Conservation (phyloP, 805 yeast species). For the Spencermartinsiella europaea region DNA sequence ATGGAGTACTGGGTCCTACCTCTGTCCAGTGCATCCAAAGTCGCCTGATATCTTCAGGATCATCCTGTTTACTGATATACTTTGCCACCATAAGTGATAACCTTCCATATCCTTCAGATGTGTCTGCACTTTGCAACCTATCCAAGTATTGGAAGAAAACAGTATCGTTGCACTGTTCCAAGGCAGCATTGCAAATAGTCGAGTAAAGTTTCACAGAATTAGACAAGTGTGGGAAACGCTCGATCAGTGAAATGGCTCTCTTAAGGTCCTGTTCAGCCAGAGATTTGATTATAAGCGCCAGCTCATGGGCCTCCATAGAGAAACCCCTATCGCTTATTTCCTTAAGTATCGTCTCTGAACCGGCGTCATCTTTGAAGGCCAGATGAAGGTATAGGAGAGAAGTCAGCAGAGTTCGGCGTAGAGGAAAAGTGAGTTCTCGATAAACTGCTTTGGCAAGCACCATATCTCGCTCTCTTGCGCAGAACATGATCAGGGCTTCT, state of each 20-base stretch:
- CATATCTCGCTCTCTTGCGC: conserved; percentile 16
- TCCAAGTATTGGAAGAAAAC: neutral
- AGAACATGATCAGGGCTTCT: conserved; percentile 20
- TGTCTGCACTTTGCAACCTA: neutral
- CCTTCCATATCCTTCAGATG: neutral
- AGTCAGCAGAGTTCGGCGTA: conserved; percentile 15
- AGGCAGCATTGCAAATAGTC: neutral
- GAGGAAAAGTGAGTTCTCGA: conserved; percentile 12
- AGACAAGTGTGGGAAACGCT: neutral
- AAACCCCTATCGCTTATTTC: conserved; percentile 15
- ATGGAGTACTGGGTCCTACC: neutral
- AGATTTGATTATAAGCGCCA: conserved; percentile 13
- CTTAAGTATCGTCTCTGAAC: conserved; percentile 18
- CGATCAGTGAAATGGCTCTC: conserved; percentile 9
- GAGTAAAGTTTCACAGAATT: neutral
- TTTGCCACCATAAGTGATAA: neutral
- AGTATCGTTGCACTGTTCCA: neutral
- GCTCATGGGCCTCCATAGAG: conserved; percentile 6
- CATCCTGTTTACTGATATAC: neutral
- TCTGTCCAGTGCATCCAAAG: neutral
- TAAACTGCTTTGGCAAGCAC: conserved; percentile 16
- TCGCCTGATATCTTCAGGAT: neutral
- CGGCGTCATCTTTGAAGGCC: conserved; percentile 16
- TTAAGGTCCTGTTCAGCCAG: conserved; percentile 7
- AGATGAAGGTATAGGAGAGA: conserved; percentile 18